Evolutionary conservation across 495 filamentous ascomycete species (phyloP).

Genomic region (Talaromyces adpressus): DNA sequence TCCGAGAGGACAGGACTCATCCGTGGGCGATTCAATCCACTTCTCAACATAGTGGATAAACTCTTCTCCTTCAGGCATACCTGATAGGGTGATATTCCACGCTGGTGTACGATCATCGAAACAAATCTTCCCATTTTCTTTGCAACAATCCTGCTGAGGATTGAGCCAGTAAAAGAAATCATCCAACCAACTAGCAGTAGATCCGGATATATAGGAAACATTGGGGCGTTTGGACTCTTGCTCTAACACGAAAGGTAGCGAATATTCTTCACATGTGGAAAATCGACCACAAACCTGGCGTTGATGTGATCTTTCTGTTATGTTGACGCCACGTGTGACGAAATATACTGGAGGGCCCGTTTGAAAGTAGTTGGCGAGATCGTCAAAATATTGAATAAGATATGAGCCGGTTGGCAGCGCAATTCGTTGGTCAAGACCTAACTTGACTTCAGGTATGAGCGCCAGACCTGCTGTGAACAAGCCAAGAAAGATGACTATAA

Average conservation of each 20-base stretch:
- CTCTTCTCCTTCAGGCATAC: conserved; percentile 88
- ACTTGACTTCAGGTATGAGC: conserved; percentile 72
- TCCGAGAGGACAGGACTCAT: conserved; percentile 75
- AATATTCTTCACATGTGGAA: conserved; percentile 75
- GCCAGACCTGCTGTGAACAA: conserved; percentile 81
- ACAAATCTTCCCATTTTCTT: conserved; percentile 59
- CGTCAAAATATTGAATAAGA: conserved; percentile 89
- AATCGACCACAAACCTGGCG: conserved; percentile 87
- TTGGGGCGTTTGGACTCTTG: conserved; percentile 85
- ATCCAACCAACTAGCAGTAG: conserved; percentile 92
- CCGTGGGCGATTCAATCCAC: conserved; percentile 77
- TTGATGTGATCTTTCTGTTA: conserved; percentile 65
- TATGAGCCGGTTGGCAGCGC: conserved; percentile 91
- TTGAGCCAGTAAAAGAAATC: conserved; percentile 96
- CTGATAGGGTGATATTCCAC: conserved; percentile 81
- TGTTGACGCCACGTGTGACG: conserved; percentile 74
- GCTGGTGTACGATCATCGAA: conserved; percentile 66
- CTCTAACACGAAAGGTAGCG: conserved; percentile 81
- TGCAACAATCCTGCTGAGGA: conserved; percentile 78
- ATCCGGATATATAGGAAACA: conserved; percentile 87
- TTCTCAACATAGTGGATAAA: conserved; percentile 77
- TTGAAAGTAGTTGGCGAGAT: conserved; percentile 86
- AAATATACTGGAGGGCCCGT: conserved; percentile 95
- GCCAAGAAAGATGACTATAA: conserved; percentile 76
- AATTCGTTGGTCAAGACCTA: conserved; percentile 90